These are phyloP conservation scores for Boletus sp. DNA, from an alignment of 1,284 basidiomycete genomes.

Conservation along the genomic window DNA sequence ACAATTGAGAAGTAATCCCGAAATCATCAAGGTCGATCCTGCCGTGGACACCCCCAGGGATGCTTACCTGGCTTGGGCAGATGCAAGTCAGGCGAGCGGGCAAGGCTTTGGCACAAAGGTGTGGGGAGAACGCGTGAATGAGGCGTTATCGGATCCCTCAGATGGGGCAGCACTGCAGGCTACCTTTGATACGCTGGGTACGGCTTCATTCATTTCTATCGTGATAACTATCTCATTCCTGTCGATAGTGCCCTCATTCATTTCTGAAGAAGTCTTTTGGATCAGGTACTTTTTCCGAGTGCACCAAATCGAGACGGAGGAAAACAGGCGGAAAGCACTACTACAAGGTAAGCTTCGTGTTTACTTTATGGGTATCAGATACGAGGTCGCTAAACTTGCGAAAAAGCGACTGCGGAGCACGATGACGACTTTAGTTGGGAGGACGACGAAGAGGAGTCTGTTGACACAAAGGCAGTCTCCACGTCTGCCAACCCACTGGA, in stretches of 20 bases:
- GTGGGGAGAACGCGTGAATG: constrained; percentile 53
- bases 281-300: constrained; percentile 88
- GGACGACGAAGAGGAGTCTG: constrained; percentile 63
- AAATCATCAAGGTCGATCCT: constrained; percentile 76
- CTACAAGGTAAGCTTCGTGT: constrained; percentile 57
- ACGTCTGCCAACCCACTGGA: constrained; percentile 11
- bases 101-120: constrained; percentile 55
- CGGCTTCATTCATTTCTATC: constrained; percentile 22
- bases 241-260: constrained; percentile 61
- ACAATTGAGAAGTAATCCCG: constrained; percentile 71
- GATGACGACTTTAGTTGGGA: constrained; percentile 83
- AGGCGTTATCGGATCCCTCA: constrained; percentile 45
- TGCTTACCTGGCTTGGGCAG: constrained; percentile 60
- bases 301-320: constrained; percentile 80
- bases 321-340: constrained; percentile 76
- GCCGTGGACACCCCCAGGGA: constrained; percentile 55
- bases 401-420: constrained; percentile 49
- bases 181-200: constrained; percentile 62
- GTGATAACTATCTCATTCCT: constrained; percentile 4
- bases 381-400: constrained; percentile 8
- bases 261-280: constrained; percentile 80
- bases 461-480: constrained; percentile 12
- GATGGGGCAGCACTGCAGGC: constrained; percentile 58
- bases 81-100: constrained; percentile 43
- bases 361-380: neutral